Conservation (phyloP, 352 stramenopile species). For the Phytophthora quininea region DNA sequence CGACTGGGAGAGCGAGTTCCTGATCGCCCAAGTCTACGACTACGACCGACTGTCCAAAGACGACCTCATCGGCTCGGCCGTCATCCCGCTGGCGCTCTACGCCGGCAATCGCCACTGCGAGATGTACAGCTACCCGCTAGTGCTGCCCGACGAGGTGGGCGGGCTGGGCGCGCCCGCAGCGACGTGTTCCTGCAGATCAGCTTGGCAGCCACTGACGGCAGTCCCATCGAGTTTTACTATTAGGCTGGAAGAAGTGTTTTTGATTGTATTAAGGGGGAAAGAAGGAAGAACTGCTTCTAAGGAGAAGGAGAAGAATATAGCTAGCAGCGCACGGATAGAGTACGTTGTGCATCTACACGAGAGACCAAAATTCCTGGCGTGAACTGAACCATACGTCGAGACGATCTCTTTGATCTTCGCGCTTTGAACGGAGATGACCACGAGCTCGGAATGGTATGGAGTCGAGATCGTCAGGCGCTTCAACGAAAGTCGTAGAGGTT, state of each 20-base stretch:
- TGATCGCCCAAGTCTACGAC: constrained; percentile 75
- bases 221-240: constrained; percentile 54
- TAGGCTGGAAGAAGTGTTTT: constrained; percentile 28
- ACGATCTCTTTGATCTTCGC: not conserved
- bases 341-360: not conserved
- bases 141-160: constrained; percentile 62
- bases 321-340: not conserved
- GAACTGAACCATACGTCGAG: not conserved
- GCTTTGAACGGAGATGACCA: constrained; percentile 15
- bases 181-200: constrained; percentile 74
- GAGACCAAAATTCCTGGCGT: not conserved
- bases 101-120: constrained; percentile 59
- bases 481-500: constrained; percentile 6
- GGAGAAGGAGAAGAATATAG: not conserved
- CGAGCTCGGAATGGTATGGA: constrained; percentile 6
- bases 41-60: constrained; percentile 71
- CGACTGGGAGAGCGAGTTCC: constrained; percentile 67
- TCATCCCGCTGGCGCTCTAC: constrained; percentile 70
- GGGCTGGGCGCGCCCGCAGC: constrained; percentile 49
- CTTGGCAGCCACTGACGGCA: constrained; percentile 55
- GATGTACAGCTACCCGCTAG: constrained; percentile 75
- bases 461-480: constrained; percentile 14
- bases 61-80: constrained; percentile 74
- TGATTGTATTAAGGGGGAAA: constrained; percentile 29
- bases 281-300: not conserved